phyloP scores from a whole-genome alignment of 2,329 filamentous ascomycete genomes.

The Periglandula ipomoeae region DNA sequence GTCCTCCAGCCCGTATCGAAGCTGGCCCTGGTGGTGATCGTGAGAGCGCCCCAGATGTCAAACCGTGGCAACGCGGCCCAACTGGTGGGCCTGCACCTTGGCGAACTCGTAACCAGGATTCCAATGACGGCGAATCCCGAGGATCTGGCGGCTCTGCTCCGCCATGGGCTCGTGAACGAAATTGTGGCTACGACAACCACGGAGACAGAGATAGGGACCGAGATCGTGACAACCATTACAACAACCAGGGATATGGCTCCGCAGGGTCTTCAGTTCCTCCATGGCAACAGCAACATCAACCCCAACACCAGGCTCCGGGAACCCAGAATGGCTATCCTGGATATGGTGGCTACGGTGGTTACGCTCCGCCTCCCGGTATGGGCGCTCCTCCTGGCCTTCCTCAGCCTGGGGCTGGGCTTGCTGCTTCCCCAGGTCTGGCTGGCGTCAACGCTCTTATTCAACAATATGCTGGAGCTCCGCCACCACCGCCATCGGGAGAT shows the following conservation, averaged over 20 bases:
- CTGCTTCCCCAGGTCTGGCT: conserved; percentile 45
- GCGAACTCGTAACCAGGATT: conserved; percentile 48
- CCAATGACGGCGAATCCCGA: conserved; percentile 34
- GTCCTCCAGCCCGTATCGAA: conserved; percentile 73
- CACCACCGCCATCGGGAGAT: conserved; percentile 47
- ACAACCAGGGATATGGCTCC: conserved; percentile 12
- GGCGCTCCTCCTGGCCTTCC: conserved; percentile 31
- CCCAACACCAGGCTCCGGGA: conserved; percentile 40
- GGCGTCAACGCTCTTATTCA: conserved; percentile 58
- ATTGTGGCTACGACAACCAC: conserved; percentile 34
- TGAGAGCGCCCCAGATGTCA: conserved; percentile 52
- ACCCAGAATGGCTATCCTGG: conserved; percentile 48
- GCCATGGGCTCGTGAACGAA: conserved; percentile 55
- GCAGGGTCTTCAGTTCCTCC: conserved; percentile 18
- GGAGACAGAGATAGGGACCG: conserved; percentile 16
- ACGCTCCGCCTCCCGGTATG: conserved; percentile 34
- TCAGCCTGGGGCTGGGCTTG: conserved; percentile 37
- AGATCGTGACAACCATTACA: conserved; percentile 19
- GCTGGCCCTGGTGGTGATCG: conserved; percentile 56
- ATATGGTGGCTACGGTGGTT: conserved; percentile 38
- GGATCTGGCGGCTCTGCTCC: conserved; percentile 40
- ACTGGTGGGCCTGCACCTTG: conserved; percentile 80
- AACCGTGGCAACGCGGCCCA: conserved; percentile 83
- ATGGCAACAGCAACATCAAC: conserved; percentile 33
- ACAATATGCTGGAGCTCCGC: conserved; percentile 51